These are phyloP conservation scores for Penicillium herquei DNA, from an alignment of 495 filamentous ascomycete species.

Conservation along the genomic window DNA sequence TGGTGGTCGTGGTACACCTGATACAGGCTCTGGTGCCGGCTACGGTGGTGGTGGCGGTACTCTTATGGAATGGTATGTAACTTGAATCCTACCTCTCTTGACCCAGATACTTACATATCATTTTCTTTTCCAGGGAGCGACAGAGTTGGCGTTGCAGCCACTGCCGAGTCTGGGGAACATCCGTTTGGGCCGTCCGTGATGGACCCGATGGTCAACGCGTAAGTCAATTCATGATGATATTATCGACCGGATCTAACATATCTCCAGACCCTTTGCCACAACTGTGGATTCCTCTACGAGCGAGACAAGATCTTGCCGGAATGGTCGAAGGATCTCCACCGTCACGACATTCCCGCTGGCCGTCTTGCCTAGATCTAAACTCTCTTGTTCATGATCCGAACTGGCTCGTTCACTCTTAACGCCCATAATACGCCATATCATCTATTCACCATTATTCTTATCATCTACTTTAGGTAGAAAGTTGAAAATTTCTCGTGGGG, in stretches of 20 bases:
- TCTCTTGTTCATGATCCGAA: no score
- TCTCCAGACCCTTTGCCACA: conserved; percentile 81
- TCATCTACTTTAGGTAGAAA: no score
- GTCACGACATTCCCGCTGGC: conserved; percentile 48
- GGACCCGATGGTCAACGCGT: conserved; percentile 84
- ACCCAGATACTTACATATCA: conserved; percentile 9
- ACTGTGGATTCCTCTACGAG: conserved; percentile 87
- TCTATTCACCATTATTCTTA: not conserved
- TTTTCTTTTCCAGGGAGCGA: conserved; percentile 58
- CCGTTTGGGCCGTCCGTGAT: conserved; percentile 92
- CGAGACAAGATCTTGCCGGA: conserved; percentile 80
- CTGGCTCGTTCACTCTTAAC: no score
- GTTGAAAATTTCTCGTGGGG: no score
- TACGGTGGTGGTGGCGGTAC: conserved; percentile 67
- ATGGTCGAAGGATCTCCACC: conserved; percentile 79
- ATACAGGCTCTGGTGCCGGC: conserved; percentile 62
- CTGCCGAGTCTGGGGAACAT: conserved; percentile 82
- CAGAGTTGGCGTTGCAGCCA: conserved; percentile 86
- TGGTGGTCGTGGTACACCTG: conserved; percentile 71
- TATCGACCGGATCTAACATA: not conserved
- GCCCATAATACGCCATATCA: no score
- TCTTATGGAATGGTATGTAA: conserved; percentile 62
- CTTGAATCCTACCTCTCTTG: not conserved
- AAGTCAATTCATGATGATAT: conserved; percentile 15
- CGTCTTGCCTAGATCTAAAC: conserved; percentile 23